Base-by-base conservation (phyloP, 2,329 filamentous ascomycete species). In the Calcarisporium arbuscula region DNA sequence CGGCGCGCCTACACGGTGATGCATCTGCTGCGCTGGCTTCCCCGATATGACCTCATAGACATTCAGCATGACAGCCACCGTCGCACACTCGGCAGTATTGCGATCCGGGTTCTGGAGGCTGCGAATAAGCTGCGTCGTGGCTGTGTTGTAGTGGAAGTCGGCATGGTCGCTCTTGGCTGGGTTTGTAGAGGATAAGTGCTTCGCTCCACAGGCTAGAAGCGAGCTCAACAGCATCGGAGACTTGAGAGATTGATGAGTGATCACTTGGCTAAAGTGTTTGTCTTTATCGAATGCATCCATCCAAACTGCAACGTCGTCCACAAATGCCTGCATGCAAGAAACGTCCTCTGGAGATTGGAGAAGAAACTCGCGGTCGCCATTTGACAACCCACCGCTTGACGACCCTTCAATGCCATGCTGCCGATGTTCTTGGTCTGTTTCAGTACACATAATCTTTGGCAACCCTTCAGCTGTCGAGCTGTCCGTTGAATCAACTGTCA, bases 41-140 rank as follows among this genome's bases (percentile, higher is more conserved):
- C 90, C 84, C 31, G 79, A 87, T 86, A 95, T 94, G 48, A 89
- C 82, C 57, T 95, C 88, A 60, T 94, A 95, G 4, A 94, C 84
- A 48, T 94, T 90, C 20, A 96, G 71, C 7, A 94, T 82, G 11
- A 94, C 82, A 3, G 90, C 88, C 0, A 87, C 87, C 0, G 84
- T 85, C 7, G 89, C 87, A 56, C 88, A 95, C 34, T 94, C 80
- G 19, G 82, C 77, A 1, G 80, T 86, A 53, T 95, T 82, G 2
- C 88, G 77, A 45, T 92, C 82, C 0, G 87, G 86, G 49, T 95
- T 87, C 53, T 92, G 85, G 28, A 95, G 62, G 32, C 77, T 81
- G 30, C 79, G 75, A 11, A 94, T 66, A 3, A 95, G 70, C 43
- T 87, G 77, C 16, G 80, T 80, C 1, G 85, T 94, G 4, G 89